Conservation (phyloP, 495 filamentous ascomycete genomes). For the Aspergillus funiculosus region DNA sequence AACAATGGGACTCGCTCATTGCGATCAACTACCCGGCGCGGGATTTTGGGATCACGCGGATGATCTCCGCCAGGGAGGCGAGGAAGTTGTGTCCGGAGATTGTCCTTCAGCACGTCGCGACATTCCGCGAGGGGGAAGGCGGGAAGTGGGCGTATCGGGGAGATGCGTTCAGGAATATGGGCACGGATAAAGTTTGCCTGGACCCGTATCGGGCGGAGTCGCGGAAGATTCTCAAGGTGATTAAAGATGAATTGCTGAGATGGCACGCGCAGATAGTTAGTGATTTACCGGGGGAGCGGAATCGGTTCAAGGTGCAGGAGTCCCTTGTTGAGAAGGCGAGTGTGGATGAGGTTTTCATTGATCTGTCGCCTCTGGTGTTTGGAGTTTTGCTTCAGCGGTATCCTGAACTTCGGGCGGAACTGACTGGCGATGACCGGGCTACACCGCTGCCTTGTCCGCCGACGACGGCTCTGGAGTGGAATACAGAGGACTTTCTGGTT, state of each 20-base stretch:
- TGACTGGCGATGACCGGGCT: slow-evolving; percentile 64
- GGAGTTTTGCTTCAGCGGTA: slow-evolving; percentile 69
- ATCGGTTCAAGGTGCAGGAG: slow-evolving; percentile 50
- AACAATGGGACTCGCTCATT: slow-evolving; percentile 73
- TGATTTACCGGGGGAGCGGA: slow-evolving; percentile 14
- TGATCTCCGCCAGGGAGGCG: slow-evolving; percentile 73
- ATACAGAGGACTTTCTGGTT: slow-evolving; percentile 64
- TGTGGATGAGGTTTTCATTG: slow-evolving; percentile 88
- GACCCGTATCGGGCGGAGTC: slow-evolving; percentile 89
- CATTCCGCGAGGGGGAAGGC: slow-evolving; percentile 85
- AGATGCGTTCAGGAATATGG: slow-evolving; percentile 68
- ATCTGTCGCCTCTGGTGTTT: slow-evolving; percentile 79
- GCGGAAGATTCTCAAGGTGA: slow-evolving; percentile 70
- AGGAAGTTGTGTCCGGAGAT: slow-evolving; percentile 80
- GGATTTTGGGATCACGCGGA: slow-evolving; percentile 67
- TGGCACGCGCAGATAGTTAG: slow-evolving; percentile 24
- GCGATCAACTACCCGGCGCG: slow-evolving; percentile 94
- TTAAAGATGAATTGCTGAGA: slow-evolving; percentile 62
- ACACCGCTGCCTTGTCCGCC: slow-evolving; percentile 69
- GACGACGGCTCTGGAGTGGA: slow-evolving; percentile 73
- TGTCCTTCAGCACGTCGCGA: slow-evolving; percentile 87
- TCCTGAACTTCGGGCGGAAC: slow-evolving; percentile 59
- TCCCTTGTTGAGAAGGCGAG: slow-evolving; percentile 80
- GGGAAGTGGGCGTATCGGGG: slow-evolving; percentile 80
- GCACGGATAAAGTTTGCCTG: slow-evolving; percentile 84